Base-by-base conservation (phyloP, 768 basidiomycete genomes). In the Glaciozyma martinii region DNA sequence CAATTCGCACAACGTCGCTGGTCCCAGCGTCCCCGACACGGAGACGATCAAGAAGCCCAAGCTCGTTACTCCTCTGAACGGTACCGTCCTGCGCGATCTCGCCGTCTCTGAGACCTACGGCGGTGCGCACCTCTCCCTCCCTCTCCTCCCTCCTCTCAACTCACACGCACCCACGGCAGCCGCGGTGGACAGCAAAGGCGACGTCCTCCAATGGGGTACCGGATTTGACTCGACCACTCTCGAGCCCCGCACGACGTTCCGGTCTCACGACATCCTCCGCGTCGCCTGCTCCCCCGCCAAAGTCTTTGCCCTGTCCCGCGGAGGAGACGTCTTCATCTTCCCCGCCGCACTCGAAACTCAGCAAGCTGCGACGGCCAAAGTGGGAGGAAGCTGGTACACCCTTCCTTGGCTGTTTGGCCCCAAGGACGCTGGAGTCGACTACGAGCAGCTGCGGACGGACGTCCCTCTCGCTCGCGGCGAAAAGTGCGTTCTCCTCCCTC, bases 191-290 rank as follows among this genome's bases (percentile, higher is more conserved):
- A 84, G 83, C 12, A 80, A 82, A 43, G 90, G 89, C 30, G 85
- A 92, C 70, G 85, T 89, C 4, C 87, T 88, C 71, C 88, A 90
- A 71, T 91, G 89, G 89, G 89, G 89, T 0, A 79, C 80, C 49
- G 85, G 82, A 0, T 87, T 84, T 75, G 80, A 80, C 67, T 79
- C 79, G 21, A 67, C 74, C 67, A 21, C 66, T 15, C 49, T 50
- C 25, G 21, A 18, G 5, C 55, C 55, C 12, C 55, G 32, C 19
- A 30, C 67, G 1, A 72, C 68, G 1, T 42, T 71, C 7, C 27
- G 16, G 10, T 66, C 66, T 12, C 58, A 66, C 30, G 61, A 74
- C 65, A 54, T 72, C 44, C 49, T 72, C 44, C 25, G 59, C 50
- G 59, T 72, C 30, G 64, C 54, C 4, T 43, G 66, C 18, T 69